Base-by-base conservation (phyloP, 108 stramenopile genomes). In the Discostella pseudostelligera region DNA sequence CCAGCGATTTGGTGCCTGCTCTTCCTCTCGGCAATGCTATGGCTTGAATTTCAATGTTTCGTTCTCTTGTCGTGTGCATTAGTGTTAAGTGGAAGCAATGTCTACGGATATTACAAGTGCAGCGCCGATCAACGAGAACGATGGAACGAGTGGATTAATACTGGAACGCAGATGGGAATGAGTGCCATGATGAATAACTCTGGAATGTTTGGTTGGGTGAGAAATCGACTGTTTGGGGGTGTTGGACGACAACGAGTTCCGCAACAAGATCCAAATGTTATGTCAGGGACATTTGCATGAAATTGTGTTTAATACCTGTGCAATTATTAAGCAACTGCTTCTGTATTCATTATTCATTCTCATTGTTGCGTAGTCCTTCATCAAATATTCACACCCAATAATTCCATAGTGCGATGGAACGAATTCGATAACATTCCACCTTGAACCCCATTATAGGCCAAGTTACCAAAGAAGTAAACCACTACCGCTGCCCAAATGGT, bases 51-150 rank as follows among this genome's bases (percentile, higher is more conserved):
- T 32, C 75, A 87, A 45, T 98, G 96, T 87, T 81, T 97, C 39
- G 79, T 96, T n/a, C 78, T 95, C 44, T 72, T 89, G 25, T 56
- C 80, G 35, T 90, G 87, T 62, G 96, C 95, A 16, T 56, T 97
- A 32, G 73, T 84, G 0, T 71, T 98, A 45, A 83, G 76, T 42
- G 59, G 64, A 20, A 91, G 95, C 17, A 98, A 98, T 77, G 94
- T 97, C 12, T 89, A 95, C 72, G 98, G 98, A 1, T 98, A 96
- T 76, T 95, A 92, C 65, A 92, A 96, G 59, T 98, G 98, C 78
- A 86, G 84, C 59, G 63, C 83, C n/a, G 91, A 92, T 62, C 89
- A 92, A 75, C 87, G 87, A 64, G 85, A 75, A 16, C 85, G 77
- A 49, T 79, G 89, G 60, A 69, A 89, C 55, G 78, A 89, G 51